These are phyloP conservation scores for Globisporangium paroecandrum DNA, from an alignment of 352 stramenopile species.

Conservation along the genomic window DNA sequence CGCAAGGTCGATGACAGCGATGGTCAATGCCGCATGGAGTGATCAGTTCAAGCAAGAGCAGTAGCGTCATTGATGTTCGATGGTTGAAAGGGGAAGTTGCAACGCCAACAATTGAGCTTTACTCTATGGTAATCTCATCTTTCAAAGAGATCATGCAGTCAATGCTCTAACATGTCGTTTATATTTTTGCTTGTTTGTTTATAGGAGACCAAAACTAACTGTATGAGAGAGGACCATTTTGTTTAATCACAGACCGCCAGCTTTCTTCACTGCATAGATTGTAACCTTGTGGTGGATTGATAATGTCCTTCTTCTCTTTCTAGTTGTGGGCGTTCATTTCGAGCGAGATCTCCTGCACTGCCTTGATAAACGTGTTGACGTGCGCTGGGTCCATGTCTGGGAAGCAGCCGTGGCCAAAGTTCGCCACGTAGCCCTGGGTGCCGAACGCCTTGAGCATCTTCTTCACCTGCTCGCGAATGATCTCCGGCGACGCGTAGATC, in stretches of 20 bases:
- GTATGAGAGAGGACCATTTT: not conserved
- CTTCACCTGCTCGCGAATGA: constrained; percentile 83
- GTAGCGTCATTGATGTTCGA: too few relatives aligned
- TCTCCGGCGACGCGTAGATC: constrained; percentile 83
- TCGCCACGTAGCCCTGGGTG: constrained; percentile 95
- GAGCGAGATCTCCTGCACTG: constrained; percentile 93
- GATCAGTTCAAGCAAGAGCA: too few relatives aligned
- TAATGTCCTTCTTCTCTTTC: not conserved
- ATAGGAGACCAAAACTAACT: not conserved
- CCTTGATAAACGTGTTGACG: constrained; percentile 95
- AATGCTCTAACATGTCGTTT: not conserved
- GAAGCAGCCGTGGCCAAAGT: constrained; percentile 97
- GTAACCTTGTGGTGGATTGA: not conserved
- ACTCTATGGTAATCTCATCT: not conserved
- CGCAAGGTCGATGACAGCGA: too few relatives aligned
- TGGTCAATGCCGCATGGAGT: too few relatives aligned
- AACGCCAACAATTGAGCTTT: too few relatives aligned
- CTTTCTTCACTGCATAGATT: not conserved
- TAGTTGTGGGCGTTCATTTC: constrained; percentile 70
- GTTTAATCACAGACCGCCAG: not conserved
- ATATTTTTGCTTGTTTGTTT: not conserved
- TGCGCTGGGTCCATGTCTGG: constrained; percentile 93
- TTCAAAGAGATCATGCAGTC: not conserved
- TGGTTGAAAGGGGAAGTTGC: too few relatives aligned
- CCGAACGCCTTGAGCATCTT: constrained; percentile 95